Conservation (phyloP, 768 basidiomycete genomes). For the Cystobasidium ongulense region DNA sequence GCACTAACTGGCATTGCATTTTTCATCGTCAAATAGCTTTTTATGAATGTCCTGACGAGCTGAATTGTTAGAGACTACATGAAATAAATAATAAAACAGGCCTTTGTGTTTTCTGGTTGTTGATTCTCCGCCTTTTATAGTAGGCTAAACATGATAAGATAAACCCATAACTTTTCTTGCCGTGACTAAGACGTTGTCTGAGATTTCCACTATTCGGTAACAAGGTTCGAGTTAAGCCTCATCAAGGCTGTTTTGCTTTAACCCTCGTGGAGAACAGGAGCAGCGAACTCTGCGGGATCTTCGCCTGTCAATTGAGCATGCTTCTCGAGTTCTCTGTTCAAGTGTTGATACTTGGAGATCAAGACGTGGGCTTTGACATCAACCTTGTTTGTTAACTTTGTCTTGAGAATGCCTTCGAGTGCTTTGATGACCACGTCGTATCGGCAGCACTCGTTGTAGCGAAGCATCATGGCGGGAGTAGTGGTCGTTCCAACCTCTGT, state of each 20-base stretch:
- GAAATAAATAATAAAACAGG: too few species aligned
- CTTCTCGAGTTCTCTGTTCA: constrained; percentile 15
- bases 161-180: too few species aligned
- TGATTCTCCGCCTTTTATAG: too few species aligned
- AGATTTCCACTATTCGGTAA: background rate
- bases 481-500: background rate
- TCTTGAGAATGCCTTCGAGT: background rate
- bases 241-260: constrained; percentile 7
- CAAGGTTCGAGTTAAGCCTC: too few species aligned
- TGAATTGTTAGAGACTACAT: too few species aligned
- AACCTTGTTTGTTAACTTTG: background rate
- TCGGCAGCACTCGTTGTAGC: constrained; percentile 18
- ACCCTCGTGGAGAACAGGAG: constrained; percentile 12
- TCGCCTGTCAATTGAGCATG: constrained; percentile 1
- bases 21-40: too few species aligned
- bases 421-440: constrained; percentile 15
- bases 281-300: constrained; percentile 10
- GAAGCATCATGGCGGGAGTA: background rate
- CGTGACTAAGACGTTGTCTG: too few species aligned
- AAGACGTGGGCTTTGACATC: background rate
- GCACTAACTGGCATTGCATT: too few species aligned
- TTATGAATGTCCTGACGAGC: too few species aligned
- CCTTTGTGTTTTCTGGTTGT: too few species aligned
- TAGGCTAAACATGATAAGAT: too few species aligned
- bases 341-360: constrained; percentile 15